Evolutionary conservation across 805 yeast genomes (phyloP), one percentile per base, ranked within the genome.

Genomic region (Sporopachydermia lactativora): DNA sequence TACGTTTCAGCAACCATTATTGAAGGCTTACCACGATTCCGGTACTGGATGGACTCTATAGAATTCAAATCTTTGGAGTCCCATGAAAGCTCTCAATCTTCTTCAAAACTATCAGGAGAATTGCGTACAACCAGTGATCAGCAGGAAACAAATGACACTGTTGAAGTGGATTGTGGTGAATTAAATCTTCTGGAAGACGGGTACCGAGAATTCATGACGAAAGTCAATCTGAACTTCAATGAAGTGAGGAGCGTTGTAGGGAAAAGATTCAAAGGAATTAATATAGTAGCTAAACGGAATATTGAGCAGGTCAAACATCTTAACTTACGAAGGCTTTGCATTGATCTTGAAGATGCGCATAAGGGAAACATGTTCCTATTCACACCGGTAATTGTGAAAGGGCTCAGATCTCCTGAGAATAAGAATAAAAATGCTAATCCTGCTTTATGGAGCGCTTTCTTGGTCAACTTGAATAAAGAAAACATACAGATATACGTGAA

Each of bases 121-220:
- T n/a, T n/a, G n/a, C n/a, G n/a, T n/a, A 24, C 31, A 24, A n/a
- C 31, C 8, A 24, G 31, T 24, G 31, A 24, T n/a, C 8, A 8
- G 8, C 13, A 24, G 8, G 8, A 8, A 24, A 24, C n/a, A 8
- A 24, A 24, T 24, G 31, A 8, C n/a, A 8, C 31, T 8, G 45
- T 53, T 3, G 45, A 43, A 4, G 39, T 46, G 15, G 47, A 61
- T 6, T 42, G 46, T 6, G 47, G 45, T 24, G 36, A 38, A 17
- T 49, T 53, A 8, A 43, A 46, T 19, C 42, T 42, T 3, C 39
- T 35, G 17, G 39, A 40, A 18, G 39, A 45, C 18, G 42, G 55
- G 16, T 40, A 28, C 3, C 53, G 56, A 11, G 41, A 65, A 8
- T 42, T 47, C 3, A 24, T 24, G 31, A n/a, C 8, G 8, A 24